Conservation (phyloP, 805 yeast genomes). For the Spathaspora arborariae region DNA sequence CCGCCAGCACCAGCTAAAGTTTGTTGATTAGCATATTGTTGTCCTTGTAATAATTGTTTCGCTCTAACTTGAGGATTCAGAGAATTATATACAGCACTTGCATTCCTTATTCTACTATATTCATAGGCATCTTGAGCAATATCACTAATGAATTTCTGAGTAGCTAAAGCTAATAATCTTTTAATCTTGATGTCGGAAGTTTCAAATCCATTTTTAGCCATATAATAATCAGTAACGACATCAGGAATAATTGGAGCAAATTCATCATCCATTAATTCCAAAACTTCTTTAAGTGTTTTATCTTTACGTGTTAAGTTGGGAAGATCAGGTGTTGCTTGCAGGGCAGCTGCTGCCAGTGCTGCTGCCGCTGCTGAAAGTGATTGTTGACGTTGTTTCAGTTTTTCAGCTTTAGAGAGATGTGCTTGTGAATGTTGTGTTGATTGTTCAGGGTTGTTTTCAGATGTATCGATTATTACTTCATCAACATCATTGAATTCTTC, state of each 20-base stretch:
- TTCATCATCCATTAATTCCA: slow-evolving; percentile 82
- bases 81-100: slow-evolving; percentile 80
- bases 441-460: slow-evolving; percentile 3
- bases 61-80: slow-evolving; percentile 85
- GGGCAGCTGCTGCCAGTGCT: slow-evolving; percentile 9
- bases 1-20: slow-evolving; percentile 21
- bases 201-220: slow-evolving; percentile 80
- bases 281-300: slow-evolving; percentile 76
- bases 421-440: slow-evolving; percentile 6
- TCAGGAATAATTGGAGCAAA: slow-evolving; percentile 96
- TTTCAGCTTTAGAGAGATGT: slow-evolving; percentile 6
- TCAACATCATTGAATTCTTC: slow-evolving; percentile 24
- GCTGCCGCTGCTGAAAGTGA: slow-evolving; percentile 7
- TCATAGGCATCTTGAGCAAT: slow-evolving; percentile 97
- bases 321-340: slow-evolving; percentile 40
- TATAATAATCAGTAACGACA: slow-evolving; percentile 89
- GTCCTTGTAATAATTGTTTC: slow-evolving; percentile 69
- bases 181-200: slow-evolving; percentile 71
- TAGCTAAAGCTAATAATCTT: slow-evolving; percentile 85
- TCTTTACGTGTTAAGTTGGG: slow-evolving; percentile 76
- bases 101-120: slow-evolving; percentile 86
- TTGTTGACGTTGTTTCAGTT: slow-evolving; percentile 8
- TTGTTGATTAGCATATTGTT: slow-evolving; percentile 44
- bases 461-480: slow-evolving; percentile 6
- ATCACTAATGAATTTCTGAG: slow-evolving; percentile 92